Base-by-base conservation (phyloP, 2,329 filamentous ascomycete species). In the Periconia digitata region DNA sequence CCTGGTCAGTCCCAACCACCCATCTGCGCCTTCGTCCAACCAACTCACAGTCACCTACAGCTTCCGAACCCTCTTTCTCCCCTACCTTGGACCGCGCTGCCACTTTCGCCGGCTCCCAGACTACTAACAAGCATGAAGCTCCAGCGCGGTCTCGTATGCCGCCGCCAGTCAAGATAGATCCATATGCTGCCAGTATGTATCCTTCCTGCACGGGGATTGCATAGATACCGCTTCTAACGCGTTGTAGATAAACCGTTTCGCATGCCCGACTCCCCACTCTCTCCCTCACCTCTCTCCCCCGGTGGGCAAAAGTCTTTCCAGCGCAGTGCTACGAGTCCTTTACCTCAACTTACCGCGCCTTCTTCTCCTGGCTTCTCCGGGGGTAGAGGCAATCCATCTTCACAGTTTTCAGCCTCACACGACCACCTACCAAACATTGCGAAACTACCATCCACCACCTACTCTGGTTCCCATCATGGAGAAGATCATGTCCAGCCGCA, bases 131-230 rank as follows among this genome's bases (percentile, higher is more conserved):
- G n/a, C 55, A 58, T 40, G 56, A 62, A 8, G 44, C 50, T 15
- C 59, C 56, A 47, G 44, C 61, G 12, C 78, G 75, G 58, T 65
- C 74, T 52, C 77, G 78, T 45, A 70, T 74, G 54, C 74, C 71
- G 44, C 72, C 76, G 23, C 79, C 79, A 15, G 76, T 81, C 22
- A 74, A 73, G 40, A 83, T 85, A 44, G 82, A 85, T 60, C 77
- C 81, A 22, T 71, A 71, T 18, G 76, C 75, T 72, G 82, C 82
- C 42, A 85, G 82, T 85, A 75, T 61, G 82, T 73, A 48, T 43
- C n/a, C 32, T 13, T 32, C 10, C 10, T 13, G 10, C 8, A 16
- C 18, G 24, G 18, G 17, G 8, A 27, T 24, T 18, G 17, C 34
- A 8, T 34, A 12, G 6, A 27, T 34, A 10, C 37, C 12, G 40